Base-by-base conservation (phyloP, 2,329 filamentous ascomycete species). In the Calycina marina region DNA sequence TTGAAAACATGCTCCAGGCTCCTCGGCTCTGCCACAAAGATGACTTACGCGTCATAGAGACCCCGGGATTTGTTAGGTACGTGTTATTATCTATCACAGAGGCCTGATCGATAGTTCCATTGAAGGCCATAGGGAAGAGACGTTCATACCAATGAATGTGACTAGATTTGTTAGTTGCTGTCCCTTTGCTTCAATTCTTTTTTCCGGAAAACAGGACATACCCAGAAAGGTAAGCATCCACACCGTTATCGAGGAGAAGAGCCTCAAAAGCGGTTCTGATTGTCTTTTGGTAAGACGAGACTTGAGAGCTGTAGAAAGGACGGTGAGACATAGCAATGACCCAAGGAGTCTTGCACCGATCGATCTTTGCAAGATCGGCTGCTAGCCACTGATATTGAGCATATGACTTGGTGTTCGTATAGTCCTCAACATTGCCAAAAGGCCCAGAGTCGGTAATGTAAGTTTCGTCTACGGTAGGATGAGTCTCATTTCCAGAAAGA, bases 51-150 rank as follows among this genome's bases (percentile, higher is more conserved):
- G 61, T 62, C 38, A 67, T 59, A 12, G 61, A 63, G 14, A 51
- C 53, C 28, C 63, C 63, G 1, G 59, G 51, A 40, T 64, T 65
- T 33, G 57, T 57, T 28, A 45, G 41, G 50, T 65, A 67, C 6
- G 62, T 67, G 46, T 62, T 55, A 38, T 64, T 60, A 47, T 63
- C 53, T 30, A 63, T 36, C 24, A 67, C 50, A 1, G 55, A 34
- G 77, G 75, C 50, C 77, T 72, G 45, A 45, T 56, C 6, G 63
- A 67, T 11, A 60, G 62, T 17, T 57, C 56, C 6, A 48, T 58
- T 25, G 76, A 70, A 47, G 52, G 63, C 5, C 53, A 61, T 10
- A 76, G 73, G 72, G 53, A 55, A 29, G 59, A 61, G 40, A 27
- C 60, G 57, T 40, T 63, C 59, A 41, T 62, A 62, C 57, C 58